phyloP scores from a whole-genome alignment of 1,284 basidiomycete genomes.

The Acaromyces ingoldii region DNA sequence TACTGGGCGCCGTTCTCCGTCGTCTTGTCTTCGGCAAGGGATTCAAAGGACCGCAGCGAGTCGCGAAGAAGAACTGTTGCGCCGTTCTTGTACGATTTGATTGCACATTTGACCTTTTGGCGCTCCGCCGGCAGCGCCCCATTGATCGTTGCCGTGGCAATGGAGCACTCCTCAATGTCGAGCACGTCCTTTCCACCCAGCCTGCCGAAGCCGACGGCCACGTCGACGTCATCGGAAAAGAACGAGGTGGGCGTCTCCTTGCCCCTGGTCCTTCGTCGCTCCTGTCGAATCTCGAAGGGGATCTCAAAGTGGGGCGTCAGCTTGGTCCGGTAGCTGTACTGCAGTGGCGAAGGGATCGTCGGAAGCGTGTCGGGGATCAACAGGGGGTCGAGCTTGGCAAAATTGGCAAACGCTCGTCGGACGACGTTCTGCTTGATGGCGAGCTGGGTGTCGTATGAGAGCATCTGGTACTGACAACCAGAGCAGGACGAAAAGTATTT shows the following conservation, averaged over 20 bases:
- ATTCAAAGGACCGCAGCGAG: slow-evolving; percentile 58
- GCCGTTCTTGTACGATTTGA: slow-evolving; percentile 71
- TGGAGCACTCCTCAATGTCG: slow-evolving; percentile 96
- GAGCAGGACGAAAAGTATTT: slow-evolving; percentile 47
- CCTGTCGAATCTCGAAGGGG: slow-evolving; percentile 57
- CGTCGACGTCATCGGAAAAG: slow-evolving; percentile 56
- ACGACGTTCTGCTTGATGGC: slow-evolving; percentile 80
- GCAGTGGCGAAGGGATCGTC: slow-evolving; percentile 78
- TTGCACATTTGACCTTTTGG: slow-evolving; percentile 8
- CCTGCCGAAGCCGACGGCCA: slow-evolving; percentile 84
- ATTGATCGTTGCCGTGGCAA: slow-evolving; percentile 79
- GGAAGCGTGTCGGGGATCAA: slow-evolving; percentile 66
- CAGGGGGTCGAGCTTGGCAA: slow-evolving; percentile 56
- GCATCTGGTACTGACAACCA: slow-evolving; percentile 53
- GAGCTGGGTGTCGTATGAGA: slow-evolving; percentile 81
- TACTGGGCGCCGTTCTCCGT: slow-evolving; percentile 12
- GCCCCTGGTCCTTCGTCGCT: slow-evolving; percentile 23
- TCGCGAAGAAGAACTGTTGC: slow-evolving; percentile 88
- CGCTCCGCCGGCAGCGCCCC: slow-evolving; percentile 56
- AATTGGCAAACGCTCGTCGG: slow-evolving; percentile 65
- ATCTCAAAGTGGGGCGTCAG: slow-evolving; percentile 94
- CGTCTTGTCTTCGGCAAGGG: slow-evolving; percentile 17
- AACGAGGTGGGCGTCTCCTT: slow-evolving; percentile 7
- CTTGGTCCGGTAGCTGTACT: slow-evolving; percentile 92
- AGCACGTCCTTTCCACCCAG: slow-evolving; percentile 71